Percentiles rank a stretch among this genome's conserved stretches.
phyloP scores from a whole-genome alignment of 225 moss, liverwort and hornwort species.

The Polytrichum formosum region DNA sequence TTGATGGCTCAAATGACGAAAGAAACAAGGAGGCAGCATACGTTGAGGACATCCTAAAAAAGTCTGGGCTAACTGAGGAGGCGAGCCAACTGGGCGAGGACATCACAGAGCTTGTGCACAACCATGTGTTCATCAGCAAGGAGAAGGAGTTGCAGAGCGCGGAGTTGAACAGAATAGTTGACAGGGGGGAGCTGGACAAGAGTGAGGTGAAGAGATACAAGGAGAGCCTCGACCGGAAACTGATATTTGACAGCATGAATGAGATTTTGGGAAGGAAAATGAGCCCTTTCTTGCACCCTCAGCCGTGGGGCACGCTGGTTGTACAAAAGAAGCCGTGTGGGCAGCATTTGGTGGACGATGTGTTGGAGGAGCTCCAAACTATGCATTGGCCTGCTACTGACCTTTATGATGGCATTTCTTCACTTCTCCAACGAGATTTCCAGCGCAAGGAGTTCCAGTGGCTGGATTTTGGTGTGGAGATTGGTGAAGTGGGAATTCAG shows the following conservation, averaged over 20 bases:
- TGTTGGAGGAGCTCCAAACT: constrained; percentile 43
- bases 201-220: constrained; percentile 46
- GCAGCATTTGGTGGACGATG: constrained; percentile 34
- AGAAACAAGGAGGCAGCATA: constrained; percentile 22
- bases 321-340: constrained; percentile 25
- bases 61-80: constrained; percentile 22
- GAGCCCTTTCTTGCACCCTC: constrained; percentile 35
- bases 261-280: constrained; percentile 51
- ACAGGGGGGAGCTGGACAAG: constrained; percentile 49
- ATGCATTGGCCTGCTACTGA: constrained; percentile 47
- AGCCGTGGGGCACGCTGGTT: constrained; percentile 29
- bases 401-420: constrained; percentile 41
- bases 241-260: constrained; percentile 54
- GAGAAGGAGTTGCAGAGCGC: constrained; percentile 51
- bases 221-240: constrained; percentile 46
- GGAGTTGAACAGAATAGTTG: constrained; percentile 36
- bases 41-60: constrained; percentile 31
- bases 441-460: constrained; percentile 47
- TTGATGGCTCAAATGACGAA: constrained; percentile 1
- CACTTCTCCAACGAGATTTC: constrained; percentile 48
- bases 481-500: constrained; percentile 30
- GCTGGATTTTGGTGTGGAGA: constrained; percentile 42
- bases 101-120: constrained; percentile 35
- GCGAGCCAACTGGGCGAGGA: constrained; percentile 13
- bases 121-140: constrained; percentile 39